Base-by-base conservation (phyloP, 352 stramenopile species). In the Pythium rhizo-oryzae region DNA sequence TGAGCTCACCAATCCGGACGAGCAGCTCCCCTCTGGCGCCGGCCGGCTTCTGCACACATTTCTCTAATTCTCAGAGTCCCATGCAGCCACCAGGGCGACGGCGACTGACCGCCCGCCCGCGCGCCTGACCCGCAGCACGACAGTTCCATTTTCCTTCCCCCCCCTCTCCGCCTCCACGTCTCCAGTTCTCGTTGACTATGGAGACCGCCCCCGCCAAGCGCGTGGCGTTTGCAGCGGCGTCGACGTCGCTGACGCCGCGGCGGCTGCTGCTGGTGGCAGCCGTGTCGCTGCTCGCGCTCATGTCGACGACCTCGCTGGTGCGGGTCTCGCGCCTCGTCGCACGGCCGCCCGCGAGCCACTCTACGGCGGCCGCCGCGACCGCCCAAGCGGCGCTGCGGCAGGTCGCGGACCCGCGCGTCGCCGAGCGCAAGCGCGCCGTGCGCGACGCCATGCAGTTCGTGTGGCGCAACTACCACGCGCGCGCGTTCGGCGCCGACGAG, bases 401-500 rank as follows among this genome's bases (percentile, higher is more conserved):
- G n/a, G n/a, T n/a, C n/a, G n/a, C 16, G 8, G 4, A 54, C 57
- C 13, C 64, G 78, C 83, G 61, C 64, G 76, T 46, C 47, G 64
- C 30, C 72, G 82, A 9, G 77, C 72, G 37, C 43, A 77, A 8
- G 82, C 79, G 39, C 39, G 59, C 59, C 2, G 75, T 93, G 21
- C 70, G 75, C 21, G 70, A 79, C 46, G 87, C 87, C 44, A 94
- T 93, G 87, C 75, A 84, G 59, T 91, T 92, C 46, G 82, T 85
- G 23, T 95, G 85, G 97, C 74, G 65, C 3, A 93, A 87, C 59
- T 99, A 99, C 77, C 87, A 96, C 74, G 77, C 92, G 47, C 84
- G 97, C 72, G 97, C 97, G 50, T 99, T 97, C 77, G 97, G 97
- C n/a, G 88, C 79, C 16, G 98, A 99, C 78, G 97, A 99, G 77